These are phyloP conservation scores for Lipomyces orientalis DNA, from an alignment of 805 yeast genomes.

Conservation along the genomic window DNA sequence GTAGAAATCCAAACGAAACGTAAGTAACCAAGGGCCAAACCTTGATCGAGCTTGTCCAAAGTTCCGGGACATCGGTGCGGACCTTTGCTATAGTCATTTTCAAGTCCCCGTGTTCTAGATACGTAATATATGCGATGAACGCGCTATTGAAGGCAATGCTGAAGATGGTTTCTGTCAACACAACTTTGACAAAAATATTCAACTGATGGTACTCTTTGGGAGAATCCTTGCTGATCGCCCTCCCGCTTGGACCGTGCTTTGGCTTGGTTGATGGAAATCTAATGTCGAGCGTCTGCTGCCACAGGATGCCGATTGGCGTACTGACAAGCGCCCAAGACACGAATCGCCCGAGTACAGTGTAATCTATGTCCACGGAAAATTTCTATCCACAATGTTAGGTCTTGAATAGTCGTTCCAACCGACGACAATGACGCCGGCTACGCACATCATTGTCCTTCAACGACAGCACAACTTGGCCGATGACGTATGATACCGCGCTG, in stretches of 20 bases:
- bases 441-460: not conserved
- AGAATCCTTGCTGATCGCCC: not conserved
- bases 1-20: slow-evolving; percentile 20
- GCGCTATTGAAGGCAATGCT: slow-evolving; percentile 11
- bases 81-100: not conserved
- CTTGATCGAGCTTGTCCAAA: slow-evolving; percentile 17
- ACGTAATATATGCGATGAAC: slow-evolving; percentile 1
- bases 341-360: slow-evolving; percentile 43
- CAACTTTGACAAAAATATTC: slow-evolving; percentile 18
- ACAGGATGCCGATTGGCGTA: slow-evolving; percentile 21
- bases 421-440: not conserved
- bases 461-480: not conserved
- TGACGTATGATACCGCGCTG: not conserved
- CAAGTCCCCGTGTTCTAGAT: not conserved
- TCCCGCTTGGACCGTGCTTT: not conserved
- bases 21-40: slow-evolving; percentile 25
- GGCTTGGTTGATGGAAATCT: slow-evolving; percentile 12
- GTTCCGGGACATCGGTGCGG: slow-evolving; percentile 2
- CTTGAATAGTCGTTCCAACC: too few species aligned
- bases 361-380: slow-evolving; percentile 19
- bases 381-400: not conserved
- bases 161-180: slow-evolving; percentile 20
- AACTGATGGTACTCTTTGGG: not conserved
- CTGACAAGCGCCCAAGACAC: slow-evolving; percentile 38
- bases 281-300: slow-evolving; percentile 20